These are phyloP conservation scores for Sclerotinia glacialis DNA, from an alignment of 2,329 filamentous ascomycete genomes.

Conservation along the genomic window DNA sequence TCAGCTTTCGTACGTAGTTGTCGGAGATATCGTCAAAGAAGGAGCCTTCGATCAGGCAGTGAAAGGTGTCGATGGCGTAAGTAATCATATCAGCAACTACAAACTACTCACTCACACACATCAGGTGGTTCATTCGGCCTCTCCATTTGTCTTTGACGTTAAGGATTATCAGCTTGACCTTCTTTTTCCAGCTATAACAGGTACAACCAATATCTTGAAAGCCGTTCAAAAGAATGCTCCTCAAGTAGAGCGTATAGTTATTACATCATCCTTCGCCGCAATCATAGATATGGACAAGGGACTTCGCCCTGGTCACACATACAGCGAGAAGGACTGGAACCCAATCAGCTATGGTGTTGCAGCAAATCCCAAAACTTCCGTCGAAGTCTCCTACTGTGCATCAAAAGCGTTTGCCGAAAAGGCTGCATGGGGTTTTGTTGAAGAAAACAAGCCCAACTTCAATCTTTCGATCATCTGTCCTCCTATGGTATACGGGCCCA, in stretches of 20 bases:
- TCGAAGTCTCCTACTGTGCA: slow-evolving; percentile 35
- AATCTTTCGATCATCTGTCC: slow-evolving; percentile 58
- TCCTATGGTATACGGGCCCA: slow-evolving; percentile 60
- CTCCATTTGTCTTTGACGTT: slow-evolving; percentile 45
- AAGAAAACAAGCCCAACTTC: slow-evolving; percentile 53
- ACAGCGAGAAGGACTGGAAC: slow-evolving; percentile 54
- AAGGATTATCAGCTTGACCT: slow-evolving; percentile 42
- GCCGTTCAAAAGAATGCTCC: slow-evolving; percentile 44
- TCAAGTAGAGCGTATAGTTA: slow-evolving; percentile 43
- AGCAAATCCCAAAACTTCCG: slow-evolving; percentile 23
- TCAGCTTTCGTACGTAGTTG: slow-evolving; percentile 47
- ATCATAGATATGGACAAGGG: slow-evolving; percentile 55
- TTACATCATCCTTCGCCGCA: slow-evolving; percentile 63
- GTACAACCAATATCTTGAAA: slow-evolving; percentile 49
- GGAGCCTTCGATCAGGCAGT: slow-evolving; percentile 62
- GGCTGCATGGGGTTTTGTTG: slow-evolving; percentile 60
- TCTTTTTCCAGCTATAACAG: slow-evolving; percentile 53
- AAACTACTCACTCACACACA: slow-evolving; percentile 9
- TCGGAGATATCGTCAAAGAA: slow-evolving; percentile 67
- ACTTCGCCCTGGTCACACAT: slow-evolving; percentile 46
- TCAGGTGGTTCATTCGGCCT: slow-evolving; percentile 64
- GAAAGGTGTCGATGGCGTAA: slow-evolving; percentile 62
- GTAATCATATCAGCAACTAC: slow-evolving; percentile 23
- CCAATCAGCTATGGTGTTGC: slow-evolving; percentile 49
- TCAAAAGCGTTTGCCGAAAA: slow-evolving; percentile 64